phyloP scores from a whole-genome alignment of 208 protist species.

The Trypanosoma melophagium region DNA sequence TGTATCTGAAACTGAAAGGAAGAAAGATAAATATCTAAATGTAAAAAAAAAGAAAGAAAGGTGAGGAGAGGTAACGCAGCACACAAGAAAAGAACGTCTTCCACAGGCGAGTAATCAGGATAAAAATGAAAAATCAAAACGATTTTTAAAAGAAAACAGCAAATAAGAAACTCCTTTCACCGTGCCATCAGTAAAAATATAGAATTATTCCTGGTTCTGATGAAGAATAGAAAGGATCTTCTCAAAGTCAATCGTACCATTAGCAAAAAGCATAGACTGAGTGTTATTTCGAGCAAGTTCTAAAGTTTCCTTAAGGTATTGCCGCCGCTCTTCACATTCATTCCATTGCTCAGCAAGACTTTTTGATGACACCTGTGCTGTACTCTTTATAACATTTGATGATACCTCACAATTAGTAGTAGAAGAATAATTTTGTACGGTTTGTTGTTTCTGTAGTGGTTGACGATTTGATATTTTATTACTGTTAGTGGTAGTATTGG shows the following conservation, averaged over 20 bases:
- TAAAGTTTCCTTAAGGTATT: conserved; percentile 17
- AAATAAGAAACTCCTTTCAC: not conserved
- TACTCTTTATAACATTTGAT: not conserved
- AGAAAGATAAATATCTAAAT: not conserved
- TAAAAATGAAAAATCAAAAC: not conserved
- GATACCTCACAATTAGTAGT: not conserved
- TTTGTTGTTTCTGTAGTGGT: not conserved
- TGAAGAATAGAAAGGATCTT: conserved; percentile 19
- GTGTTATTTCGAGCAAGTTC: conserved; percentile 1
- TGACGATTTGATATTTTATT: not conserved
- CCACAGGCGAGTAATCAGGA: too few relatives aligned
- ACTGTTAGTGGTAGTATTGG: not conserved
- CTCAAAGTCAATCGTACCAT: conserved; percentile 25
- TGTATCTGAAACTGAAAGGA: not conserved
- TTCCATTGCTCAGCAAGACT: conserved; percentile 25
- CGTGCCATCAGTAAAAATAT: not conserved
- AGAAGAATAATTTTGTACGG: not conserved
- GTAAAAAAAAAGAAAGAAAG: conserved; percentile 14
- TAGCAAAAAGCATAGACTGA: conserved; percentile 14
- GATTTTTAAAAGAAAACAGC: not conserved
- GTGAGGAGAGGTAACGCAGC: not conserved
- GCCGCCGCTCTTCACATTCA: conserved; percentile 12
- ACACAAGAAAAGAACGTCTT: not conserved
- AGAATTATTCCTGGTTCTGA: not conserved
- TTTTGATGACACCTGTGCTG: too few relatives aligned